Evolutionary conservation across 1,284 basidiomycete species (phyloP).

Genomic region (Chalciporus sp.): DNA sequence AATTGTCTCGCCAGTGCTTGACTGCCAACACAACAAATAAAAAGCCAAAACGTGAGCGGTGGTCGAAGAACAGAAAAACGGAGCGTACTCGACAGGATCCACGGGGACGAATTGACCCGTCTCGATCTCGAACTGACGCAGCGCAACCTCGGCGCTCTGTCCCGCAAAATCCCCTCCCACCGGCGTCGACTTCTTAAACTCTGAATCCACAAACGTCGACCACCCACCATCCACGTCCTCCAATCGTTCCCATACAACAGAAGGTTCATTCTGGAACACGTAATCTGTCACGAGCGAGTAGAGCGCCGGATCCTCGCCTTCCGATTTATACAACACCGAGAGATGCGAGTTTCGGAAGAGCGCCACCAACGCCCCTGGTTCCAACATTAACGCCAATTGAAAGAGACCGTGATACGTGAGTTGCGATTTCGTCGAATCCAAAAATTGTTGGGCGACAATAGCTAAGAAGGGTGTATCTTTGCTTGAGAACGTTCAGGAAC

Average conservation of each 20-base stretch:
- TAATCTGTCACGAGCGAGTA: constrained; percentile 86
- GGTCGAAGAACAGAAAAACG: too few relatives aligned
- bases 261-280: constrained; percentile 73
- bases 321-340: constrained; percentile 77
- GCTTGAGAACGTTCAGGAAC: neutral
- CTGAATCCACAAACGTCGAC: constrained; percentile 75
- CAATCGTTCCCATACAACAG: constrained; percentile 86
- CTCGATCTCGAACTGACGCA: constrained; percentile 46
- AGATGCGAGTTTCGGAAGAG: constrained; percentile 91
- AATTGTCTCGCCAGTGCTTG: constrained; percentile 67
- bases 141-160: constrained; percentile 62
- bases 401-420: constrained; percentile 85
- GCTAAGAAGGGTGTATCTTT: constrained; percentile 44
- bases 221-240: constrained; percentile 83
- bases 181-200: constrained; percentile 64
- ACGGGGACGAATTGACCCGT: constrained; percentile 39
- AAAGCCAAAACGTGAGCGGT: neutral
- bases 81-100: constrained; percentile 53
- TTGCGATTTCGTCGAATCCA: constrained; percentile 77
- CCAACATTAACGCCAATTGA: constrained; percentile 59
- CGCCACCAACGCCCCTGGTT: constrained; percentile 64
- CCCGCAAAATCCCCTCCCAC: constrained; percentile 82
- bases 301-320: constrained; percentile 37
- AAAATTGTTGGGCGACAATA: constrained; percentile 66
- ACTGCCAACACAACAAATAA: constrained; percentile 36